phyloP scores from a whole-genome alignment of 2,329 filamentous ascomycete genomes.

The Remersonia thermophila region DNA sequence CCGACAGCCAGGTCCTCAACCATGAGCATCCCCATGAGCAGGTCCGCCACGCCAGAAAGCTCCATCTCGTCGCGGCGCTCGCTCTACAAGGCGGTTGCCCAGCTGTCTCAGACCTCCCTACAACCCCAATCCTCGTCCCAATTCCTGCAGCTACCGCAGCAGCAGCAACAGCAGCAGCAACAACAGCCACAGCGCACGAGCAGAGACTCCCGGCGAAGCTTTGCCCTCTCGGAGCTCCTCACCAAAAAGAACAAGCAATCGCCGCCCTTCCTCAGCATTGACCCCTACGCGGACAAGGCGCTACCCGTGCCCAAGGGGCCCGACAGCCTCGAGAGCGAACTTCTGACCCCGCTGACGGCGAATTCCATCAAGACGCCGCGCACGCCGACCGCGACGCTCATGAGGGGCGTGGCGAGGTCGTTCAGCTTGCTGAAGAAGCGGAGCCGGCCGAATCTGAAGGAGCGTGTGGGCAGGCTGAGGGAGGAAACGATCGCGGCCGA shows the following conservation, averaged over 20 bases:
- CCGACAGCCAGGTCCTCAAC: constrained; percentile 14
- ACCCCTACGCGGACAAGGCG: constrained; percentile 36
- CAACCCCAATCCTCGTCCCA: too few species aligned
- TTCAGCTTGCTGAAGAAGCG: constrained; percentile 43
- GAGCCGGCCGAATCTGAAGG: constrained; percentile 29
- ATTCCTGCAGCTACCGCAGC: not conserved
- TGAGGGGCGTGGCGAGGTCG: constrained; percentile 37
- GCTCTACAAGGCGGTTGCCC: too few species aligned
- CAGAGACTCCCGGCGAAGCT: too few species aligned
- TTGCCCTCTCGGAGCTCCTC: constrained; percentile 26
- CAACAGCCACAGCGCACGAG: constrained; percentile 17
- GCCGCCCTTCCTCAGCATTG: constrained; percentile 40
- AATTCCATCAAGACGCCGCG: constrained; percentile 32
- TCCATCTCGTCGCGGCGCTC: too few species aligned
- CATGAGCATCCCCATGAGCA: too few species aligned
- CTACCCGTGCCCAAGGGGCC: constrained; percentile 7
- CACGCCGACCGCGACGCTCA: constrained; percentile 26
- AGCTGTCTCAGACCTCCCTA: too few species aligned
- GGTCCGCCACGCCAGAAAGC: too few species aligned
- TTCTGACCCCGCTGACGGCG: too few species aligned
- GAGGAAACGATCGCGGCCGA: too few species aligned
- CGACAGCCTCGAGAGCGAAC: constrained; percentile 15
- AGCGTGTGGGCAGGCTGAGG: too few species aligned
- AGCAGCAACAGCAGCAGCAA: constrained; percentile 18
- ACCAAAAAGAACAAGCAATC: constrained; percentile 18